Base-by-base conservation (phyloP, 2,329 filamentous ascomycete genomes). In the Colletotrichum shisoi region DNA sequence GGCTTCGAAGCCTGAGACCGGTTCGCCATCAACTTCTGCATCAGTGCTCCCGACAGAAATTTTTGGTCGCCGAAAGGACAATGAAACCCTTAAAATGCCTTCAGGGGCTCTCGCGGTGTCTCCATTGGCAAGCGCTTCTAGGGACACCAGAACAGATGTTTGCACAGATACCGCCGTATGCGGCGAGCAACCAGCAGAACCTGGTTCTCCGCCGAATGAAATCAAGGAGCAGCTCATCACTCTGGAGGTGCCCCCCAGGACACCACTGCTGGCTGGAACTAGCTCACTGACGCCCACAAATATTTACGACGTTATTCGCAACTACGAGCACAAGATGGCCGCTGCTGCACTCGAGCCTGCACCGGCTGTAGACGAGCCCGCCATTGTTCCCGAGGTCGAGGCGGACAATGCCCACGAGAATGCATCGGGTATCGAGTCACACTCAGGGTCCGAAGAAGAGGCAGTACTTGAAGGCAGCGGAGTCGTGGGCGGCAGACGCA, bases 391-490 rank as follows among this genome's bases (percentile, higher is more conserved):
- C 13, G 53, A 63, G 34, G 31, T 6, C n/a, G 66, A 44, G 24
- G n/a, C 21, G 9, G 52, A 31, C 19, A 62, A 19, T 31, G 6
- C 17, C 21, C 48, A 24, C 39, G 63, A 58, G n/a, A 45, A 19
- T 48, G 48, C 44, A 12, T 51, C 54, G 12, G n/a, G 51, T 19
- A 42, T 17, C 12, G 62, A 53, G 5, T 67, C 63, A 24, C 42
- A 48, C 3, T 67, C 63, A n/a, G 66, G 44, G 19, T 69, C 63
- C 12, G 52, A 67, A 57, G 60, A 59, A 40, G 65, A 69, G 19
- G 34, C 39, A 19, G 64, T 78, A 2, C 75, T 77, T 40, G 76
- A 77, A 57, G 76, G 76, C 15, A 74, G 51, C 63, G 70, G 70
- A n/a, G 72, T 72, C 15, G 63, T 69, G n/a, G 69, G 72, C n/a